These are phyloP conservation scores for Ambrosia hybrid DNA, from an alignment of 140 eudicot species.

Conservation along the genomic window DNA sequence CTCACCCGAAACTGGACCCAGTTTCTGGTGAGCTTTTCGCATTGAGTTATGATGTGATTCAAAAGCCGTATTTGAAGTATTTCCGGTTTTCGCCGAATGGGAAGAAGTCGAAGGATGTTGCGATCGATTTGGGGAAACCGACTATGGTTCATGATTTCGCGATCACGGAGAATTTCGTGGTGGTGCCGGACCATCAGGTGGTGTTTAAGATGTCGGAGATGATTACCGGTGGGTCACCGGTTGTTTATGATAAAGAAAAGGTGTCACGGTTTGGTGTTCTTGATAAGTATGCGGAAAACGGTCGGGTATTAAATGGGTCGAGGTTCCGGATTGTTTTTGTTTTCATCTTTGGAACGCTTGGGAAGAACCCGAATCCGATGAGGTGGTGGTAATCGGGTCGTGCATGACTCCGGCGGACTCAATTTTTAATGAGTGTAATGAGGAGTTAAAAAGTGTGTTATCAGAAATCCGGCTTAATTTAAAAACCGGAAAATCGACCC, in stretches of 20 bases:
- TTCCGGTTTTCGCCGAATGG: slow-evolving; percentile 60
- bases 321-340: slow-evolving; percentile 70
- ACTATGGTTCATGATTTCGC: slow-evolving; percentile 84
- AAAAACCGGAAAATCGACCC: slow-evolving; percentile 57
- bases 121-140: slow-evolving; percentile 47
- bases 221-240: slow-evolving; percentile 76
- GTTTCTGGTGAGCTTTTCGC: slow-evolving; percentile 70
- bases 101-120: slow-evolving; percentile 47
- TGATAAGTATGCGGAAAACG: slow-evolving; percentile 44
- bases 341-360: slow-evolving; percentile 79
- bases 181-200: slow-evolving; percentile 73
- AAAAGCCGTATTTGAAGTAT: slow-evolving; percentile 69
- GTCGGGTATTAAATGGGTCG: slow-evolving; percentile 64
- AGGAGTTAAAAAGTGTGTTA: slow-evolving; percentile 45
- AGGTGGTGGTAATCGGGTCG: slow-evolving; percentile 69
- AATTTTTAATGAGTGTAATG: slow-evolving; percentile 67
- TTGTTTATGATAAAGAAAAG: slow-evolving; percentile 53
- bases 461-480: slow-evolving; percentile 64
- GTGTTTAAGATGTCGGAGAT: slow-evolving; percentile 73
- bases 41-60: slow-evolving; percentile 72
- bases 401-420: slow-evolving; percentile 86
- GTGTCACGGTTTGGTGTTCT: slow-evolving; percentile 62
- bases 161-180: slow-evolving; percentile 63
- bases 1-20: slow-evolving; percentile 87
- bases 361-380: slow-evolving; percentile 65